These are phyloP conservation scores for Pseudogymnoascus sp. DNA, from an alignment of 2,329 filamentous ascomycete genomes.

Conservation along the genomic window DNA sequence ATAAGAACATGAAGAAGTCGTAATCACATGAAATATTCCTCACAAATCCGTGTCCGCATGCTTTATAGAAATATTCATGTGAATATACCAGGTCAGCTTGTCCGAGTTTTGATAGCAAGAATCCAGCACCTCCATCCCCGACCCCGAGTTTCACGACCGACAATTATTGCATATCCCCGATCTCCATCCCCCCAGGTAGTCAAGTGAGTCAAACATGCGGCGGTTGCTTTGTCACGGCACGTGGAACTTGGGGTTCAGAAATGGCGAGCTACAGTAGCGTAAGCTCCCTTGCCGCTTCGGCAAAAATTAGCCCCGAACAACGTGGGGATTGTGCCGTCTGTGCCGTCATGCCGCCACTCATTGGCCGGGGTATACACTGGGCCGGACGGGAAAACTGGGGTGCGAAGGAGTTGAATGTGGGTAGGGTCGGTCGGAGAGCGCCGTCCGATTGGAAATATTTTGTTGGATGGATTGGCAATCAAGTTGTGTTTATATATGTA, in stretches of 20 bases:
- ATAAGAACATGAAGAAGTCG: background rate
- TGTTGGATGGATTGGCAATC: background rate
- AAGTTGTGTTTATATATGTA: background rate
- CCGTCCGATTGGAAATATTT: background rate
- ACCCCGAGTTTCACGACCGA: background rate
- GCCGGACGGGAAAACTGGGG: background rate
- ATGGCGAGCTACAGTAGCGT: background rate
- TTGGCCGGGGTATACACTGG: background rate
- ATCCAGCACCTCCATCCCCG: background rate
- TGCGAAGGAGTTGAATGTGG: background rate
- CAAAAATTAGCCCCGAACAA: background rate
- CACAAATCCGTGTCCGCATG: background rate
- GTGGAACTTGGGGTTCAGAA: background rate
- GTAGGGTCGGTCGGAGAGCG: background rate
- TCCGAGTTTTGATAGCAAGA: background rate
- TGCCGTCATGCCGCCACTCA: background rate
- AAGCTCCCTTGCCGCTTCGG: background rate
- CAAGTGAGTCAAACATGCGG: background rate
- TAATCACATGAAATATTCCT: background rate
- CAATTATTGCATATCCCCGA: background rate
- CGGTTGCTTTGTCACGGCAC: background rate
- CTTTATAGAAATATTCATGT: background rate
- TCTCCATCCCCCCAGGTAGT: background rate
- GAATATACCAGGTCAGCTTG: background rate
- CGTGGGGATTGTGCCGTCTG: background rate